Conservation (phyloP, 169 alveolate species). For the Cytauxzoon felis region DNA sequence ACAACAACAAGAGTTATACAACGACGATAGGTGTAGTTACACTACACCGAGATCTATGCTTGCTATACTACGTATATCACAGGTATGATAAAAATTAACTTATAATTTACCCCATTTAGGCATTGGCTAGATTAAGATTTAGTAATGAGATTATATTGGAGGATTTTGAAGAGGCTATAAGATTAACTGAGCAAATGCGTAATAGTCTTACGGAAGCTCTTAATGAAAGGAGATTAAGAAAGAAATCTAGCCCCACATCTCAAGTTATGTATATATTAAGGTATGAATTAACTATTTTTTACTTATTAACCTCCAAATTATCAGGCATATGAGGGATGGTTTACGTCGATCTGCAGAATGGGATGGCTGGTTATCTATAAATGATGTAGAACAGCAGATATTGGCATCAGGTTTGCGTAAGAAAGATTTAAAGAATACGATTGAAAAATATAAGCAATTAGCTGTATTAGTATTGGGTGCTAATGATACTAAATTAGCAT, state of each 20-base stretch:
- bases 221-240: constrained; percentile 61
- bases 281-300: constrained; percentile 11
- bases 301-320: not conserved
- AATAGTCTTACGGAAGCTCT: constrained; percentile 78
- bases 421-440: constrained; percentile 64
- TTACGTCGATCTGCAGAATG: constrained; percentile 65
- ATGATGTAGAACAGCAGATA: constrained; percentile 68
- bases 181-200: constrained; percentile 87
- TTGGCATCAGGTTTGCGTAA: constrained; percentile 66
- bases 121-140: constrained; percentile 90
- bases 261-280: constrained; percentile 75
- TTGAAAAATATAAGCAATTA: constrained; percentile 72
- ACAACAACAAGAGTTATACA: constrained; percentile 68
- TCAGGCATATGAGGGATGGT: constrained; percentile 62
- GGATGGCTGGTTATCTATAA: constrained; percentile 74
- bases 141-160: constrained; percentile 84
- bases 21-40: constrained; percentile 84
- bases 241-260: constrained; percentile 63
- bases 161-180: constrained; percentile 94
- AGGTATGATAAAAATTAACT: constrained; percentile 46
- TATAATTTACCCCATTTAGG: constrained; percentile 30
- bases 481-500: constrained; percentile 57
- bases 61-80: constrained; percentile 91
- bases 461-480: constrained; percentile 68
- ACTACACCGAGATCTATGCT: constrained; percentile 96